Conservation (phyloP, 2,329 filamentous ascomycete genomes). For the Podosphaera leucotricha region DNA sequence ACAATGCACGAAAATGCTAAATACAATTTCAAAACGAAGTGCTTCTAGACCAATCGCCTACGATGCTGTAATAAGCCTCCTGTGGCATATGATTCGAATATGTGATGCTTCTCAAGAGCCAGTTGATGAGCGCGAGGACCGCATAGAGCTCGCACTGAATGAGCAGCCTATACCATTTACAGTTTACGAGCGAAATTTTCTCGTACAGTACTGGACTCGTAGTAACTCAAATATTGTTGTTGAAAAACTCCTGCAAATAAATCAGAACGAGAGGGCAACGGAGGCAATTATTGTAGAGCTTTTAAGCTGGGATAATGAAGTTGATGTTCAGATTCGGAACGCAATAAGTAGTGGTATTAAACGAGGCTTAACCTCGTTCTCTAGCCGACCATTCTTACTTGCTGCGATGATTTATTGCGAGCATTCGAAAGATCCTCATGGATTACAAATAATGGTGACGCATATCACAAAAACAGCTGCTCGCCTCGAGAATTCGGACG, state of each 20-base stretch:
- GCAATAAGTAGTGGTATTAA: slow-evolving; percentile 13
- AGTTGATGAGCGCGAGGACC: slow-evolving; percentile 20
- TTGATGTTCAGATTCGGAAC: slow-evolving; percentile 27
- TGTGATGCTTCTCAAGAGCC: slow-evolving; percentile 9
- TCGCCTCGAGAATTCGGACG: slow-evolving; percentile 12
- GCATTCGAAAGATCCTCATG: slow-evolving; percentile 7
- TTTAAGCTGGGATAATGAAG: slow-evolving; percentile 24
- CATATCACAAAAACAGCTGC: slow-evolving; percentile 9
- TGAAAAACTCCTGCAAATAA: slow-evolving; percentile 39
- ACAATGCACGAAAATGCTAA: slow-evolving; percentile 32
- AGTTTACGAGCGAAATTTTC: slow-evolving; percentile 21
- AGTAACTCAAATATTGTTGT: slow-evolving; percentile 27
- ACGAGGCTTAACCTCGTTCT: slow-evolving; percentile 4
- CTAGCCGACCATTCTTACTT: slow-evolving; percentile 11
- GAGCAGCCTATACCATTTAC: slow-evolving; percentile 21
- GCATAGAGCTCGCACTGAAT: slow-evolving; percentile 17
- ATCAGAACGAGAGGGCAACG: slow-evolving; percentile 29
- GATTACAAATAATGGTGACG: slow-evolving; percentile 7
- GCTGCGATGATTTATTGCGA: slow-evolving; percentile 14
- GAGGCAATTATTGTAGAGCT: slow-evolving; percentile 33
- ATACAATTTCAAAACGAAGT: slow-evolving; percentile 26
- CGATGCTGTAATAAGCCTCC: slow-evolving; percentile 26
- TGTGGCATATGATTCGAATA: slow-evolving; percentile 16
- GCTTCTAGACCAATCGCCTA: slow-evolving; percentile 29
- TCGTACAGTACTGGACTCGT: slow-evolving; percentile 22